A percentile compares a stretch with the other conserved stretches of the same genome.
These are phyloP conservation scores for Aspergillus pseudoviridinutans DNA, from an alignment of 2,329 filamentous ascomycete genomes.

Conservation along the genomic window DNA sequence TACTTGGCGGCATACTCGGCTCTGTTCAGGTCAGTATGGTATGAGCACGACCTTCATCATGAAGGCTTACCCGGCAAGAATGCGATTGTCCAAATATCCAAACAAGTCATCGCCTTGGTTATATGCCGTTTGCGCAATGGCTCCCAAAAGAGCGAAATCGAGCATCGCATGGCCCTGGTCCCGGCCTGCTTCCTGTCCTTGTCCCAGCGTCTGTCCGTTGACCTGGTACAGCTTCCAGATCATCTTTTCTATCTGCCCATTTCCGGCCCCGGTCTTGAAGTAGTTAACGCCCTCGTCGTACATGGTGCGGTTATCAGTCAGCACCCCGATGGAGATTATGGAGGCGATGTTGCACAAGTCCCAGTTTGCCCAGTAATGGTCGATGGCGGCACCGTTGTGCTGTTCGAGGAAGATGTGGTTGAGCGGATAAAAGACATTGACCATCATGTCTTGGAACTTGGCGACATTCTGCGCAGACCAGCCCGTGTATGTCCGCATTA, in stretches of 20 bases:
- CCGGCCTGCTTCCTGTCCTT: constrained; percentile 42
- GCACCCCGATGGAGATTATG: constrained; percentile 41
- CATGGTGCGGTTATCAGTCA: constrained; percentile 42
- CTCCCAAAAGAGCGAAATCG: constrained; percentile 38
- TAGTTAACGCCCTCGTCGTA: constrained; percentile 39
- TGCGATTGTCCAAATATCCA: constrained; percentile 27
- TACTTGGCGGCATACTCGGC: constrained; percentile 33
- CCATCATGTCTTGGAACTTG: constrained; percentile 29
- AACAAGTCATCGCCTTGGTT: constrained; percentile 45
- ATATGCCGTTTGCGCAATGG: constrained; percentile 40
- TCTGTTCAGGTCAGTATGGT: not conserved
- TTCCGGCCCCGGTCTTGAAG: constrained; percentile 38
- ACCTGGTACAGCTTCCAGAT: constrained; percentile 9
- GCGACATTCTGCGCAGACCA: constrained; percentile 27
- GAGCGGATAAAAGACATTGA: constrained; percentile 36
- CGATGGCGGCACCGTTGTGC: constrained; percentile 32
- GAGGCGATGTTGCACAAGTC: constrained; percentile 44
- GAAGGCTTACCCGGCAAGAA: constrained; percentile 33
- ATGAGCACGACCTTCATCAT: too few species aligned
- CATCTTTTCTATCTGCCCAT: constrained; percentile 21
- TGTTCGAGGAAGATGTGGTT: constrained; percentile 37
- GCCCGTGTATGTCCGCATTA: constrained; percentile 35
- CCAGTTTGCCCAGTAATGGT: constrained; percentile 46
- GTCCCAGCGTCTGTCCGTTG: constrained; percentile 28
- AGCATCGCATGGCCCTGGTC: constrained; percentile 46